These are phyloP conservation scores for Colletotrichum tabaci DNA, from an alignment of 2,329 filamentous ascomycete genomes.

Conservation along the genomic window DNA sequence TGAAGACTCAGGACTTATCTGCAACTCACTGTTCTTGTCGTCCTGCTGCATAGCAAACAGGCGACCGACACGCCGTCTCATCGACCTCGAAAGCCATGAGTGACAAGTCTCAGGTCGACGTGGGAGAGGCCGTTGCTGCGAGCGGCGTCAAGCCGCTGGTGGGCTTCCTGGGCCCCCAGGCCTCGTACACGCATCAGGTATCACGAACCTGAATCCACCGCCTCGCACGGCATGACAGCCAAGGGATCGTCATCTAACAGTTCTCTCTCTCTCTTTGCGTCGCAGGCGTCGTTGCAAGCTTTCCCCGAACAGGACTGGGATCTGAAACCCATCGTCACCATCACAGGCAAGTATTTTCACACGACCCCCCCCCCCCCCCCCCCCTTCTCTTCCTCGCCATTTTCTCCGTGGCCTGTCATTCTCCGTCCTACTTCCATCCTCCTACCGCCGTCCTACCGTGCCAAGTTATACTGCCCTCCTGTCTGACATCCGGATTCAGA, in stretches of 20 bases:
- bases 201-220: conserved; percentile 34
- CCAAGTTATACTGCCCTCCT: neutral
- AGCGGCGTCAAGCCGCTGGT: conserved; percentile 53
- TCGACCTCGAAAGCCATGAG: conserved; percentile 22
- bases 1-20: conserved; percentile 3
- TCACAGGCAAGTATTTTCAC: conserved; percentile 57
- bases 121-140: conserved; percentile 19
- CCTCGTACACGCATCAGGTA: conserved; percentile 69
- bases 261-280: conserved; percentile 17
- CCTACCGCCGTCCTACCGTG: conserved; percentile 10
- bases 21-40: neutral
- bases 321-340: conserved; percentile 66
- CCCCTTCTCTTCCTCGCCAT: neutral
- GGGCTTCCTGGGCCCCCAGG: conserved; percentile 64
- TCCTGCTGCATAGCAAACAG: neutral
- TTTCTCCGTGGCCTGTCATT: conserved; percentile 11
- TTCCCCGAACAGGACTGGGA: conserved; percentile 66
- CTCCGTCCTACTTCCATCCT: neutral
- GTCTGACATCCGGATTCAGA: conserved; percentile 62
- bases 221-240: conserved; percentile 11
- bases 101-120: conserved; percentile 32
- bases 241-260: conserved; percentile 43
- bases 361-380: neutral
- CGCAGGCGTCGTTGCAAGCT: conserved; percentile 61
- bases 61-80: neutral